phyloP scores from a whole-genome alignment of 176 grass and related monocot species.

The Otatea glauca region DNA sequence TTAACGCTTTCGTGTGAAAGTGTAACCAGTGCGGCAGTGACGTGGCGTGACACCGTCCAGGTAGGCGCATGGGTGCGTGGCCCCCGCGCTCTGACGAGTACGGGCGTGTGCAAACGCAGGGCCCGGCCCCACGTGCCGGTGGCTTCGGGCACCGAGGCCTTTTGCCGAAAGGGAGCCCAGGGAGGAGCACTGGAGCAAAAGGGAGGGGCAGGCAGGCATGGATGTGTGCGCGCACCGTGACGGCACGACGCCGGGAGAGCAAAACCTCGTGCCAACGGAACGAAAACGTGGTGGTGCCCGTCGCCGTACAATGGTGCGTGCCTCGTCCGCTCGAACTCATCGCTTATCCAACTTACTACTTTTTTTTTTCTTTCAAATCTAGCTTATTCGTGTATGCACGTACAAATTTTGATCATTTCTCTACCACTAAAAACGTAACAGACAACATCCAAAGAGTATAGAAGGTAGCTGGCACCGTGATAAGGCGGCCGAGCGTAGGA shows the following conservation, averaged over 20 bases:
- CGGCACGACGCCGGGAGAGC: neutral
- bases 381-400: too few species aligned
- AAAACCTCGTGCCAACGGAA: constrained; percentile 10
- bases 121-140: constrained; percentile 15
- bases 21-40: neutral
- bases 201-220: neutral
- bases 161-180: neutral
- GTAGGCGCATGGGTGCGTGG: too few species aligned
- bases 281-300: neutral
- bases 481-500: too few species aligned
- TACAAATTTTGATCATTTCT: too few species aligned
- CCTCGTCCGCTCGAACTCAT: neutral
- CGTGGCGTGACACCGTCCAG: neutral
- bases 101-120: constrained; percentile 18
- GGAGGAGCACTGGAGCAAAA: neutral
- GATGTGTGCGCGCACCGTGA: neutral
- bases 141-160: neutral
- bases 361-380: too few species aligned
- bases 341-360: too few species aligned
- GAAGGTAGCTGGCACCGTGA: too few species aligned
- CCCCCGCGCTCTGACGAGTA: neutral
- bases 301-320: neutral
- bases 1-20: neutral
- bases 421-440: too few species aligned
- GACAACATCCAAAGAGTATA: too few species aligned